Percentiles rank a stretch among this genome's conserved stretches.
phyloP scores from a whole-genome alignment of 202 grass and related monocot species.

The Schoenoplectus triqueter region DNA sequence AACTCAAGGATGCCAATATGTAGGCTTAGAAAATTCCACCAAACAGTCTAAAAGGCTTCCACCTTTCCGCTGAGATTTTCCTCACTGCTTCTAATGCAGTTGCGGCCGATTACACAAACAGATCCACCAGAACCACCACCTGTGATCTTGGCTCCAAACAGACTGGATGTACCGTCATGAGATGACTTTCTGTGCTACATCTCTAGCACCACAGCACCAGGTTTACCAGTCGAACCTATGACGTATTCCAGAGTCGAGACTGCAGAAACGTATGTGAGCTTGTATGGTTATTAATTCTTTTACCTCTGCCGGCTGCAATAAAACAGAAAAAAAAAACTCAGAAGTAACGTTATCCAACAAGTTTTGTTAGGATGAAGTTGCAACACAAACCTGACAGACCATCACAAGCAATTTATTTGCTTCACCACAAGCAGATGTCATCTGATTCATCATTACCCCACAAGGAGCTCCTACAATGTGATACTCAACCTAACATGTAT shows the following conservation, averaged over 20 bases:
- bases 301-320: constrained; percentile 86
- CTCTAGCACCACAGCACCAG: constrained; percentile 65
- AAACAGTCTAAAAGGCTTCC: neutral
- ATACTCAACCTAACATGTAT: constrained; percentile 76
- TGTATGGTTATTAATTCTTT: constrained; percentile 91
- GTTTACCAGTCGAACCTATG: constrained; percentile 93
- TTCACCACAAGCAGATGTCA: constrained; percentile 95
- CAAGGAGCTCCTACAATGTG: constrained; percentile 85
- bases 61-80: constrained; percentile 68
- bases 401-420: constrained; percentile 95
- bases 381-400: constrained; percentile 83
- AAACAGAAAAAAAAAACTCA: constrained; percentile 17
- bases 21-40: neutral
- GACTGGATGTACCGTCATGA: constrained; percentile 47
- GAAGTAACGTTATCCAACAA: constrained; percentile 23
- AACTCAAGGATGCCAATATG: neutral
- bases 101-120: constrained; percentile 82
- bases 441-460: constrained; percentile 88
- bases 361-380: neutral
- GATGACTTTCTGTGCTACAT: constrained; percentile 74
- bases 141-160: constrained; percentile 94
- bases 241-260: constrained; percentile 92
- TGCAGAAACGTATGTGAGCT: constrained; percentile 89
- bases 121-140: constrained; percentile 94
- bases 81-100: constrained; percentile 79